Base-by-base conservation (phyloP, 2,329 filamentous ascomycete species). In the Neoascochyta sp. region DNA sequence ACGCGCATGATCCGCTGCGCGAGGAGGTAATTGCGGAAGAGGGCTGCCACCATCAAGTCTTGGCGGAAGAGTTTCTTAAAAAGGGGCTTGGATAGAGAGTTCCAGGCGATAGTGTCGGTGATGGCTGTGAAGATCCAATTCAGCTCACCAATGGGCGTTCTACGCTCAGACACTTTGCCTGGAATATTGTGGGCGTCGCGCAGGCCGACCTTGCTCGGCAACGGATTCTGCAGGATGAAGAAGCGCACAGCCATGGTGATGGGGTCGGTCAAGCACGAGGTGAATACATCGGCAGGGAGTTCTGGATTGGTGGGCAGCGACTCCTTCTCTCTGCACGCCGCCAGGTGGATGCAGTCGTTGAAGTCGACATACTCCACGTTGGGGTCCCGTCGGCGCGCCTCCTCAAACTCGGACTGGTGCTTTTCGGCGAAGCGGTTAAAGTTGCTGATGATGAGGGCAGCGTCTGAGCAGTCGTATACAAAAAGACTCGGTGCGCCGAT, bases 61-160 rank as follows among this genome's bases (percentile, higher is more conserved):
- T 98, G 92, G 22, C 92, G 74, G 64, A 98, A 98, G 38, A 96
- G 86, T 63, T 95, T 95, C 64, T 94, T 89, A 66, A 98, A 98
- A 8, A 95, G 69, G 12, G 88, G 79, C 24, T 90, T 83, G 3
- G 89, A 86, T 4, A 98, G 69, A 4, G 87, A 93, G 17, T 94
- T 96, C 92, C 92, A 98, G 0, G 92, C 92, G 52, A 98, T 98
- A 1, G 90, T 96, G 60, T 98, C 92, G 0, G 92, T 98, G 45
- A 98, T 96, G 32, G 92, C 92, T 1, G 92, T 98, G 57, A 98
- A 96, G 19, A 98, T 98, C 92, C 92, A 98, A 56, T 98, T 98
- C 9, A 98, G 71, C 66, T 98, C 92, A 41, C 92, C 92, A 18
- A 98, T 74, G 7, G 92, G 92, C 27, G 92, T 96, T 54, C 92